Conservation (phyloP, 768 basidiomycete genomes). For the Coprinopsis cinerea region DNA sequence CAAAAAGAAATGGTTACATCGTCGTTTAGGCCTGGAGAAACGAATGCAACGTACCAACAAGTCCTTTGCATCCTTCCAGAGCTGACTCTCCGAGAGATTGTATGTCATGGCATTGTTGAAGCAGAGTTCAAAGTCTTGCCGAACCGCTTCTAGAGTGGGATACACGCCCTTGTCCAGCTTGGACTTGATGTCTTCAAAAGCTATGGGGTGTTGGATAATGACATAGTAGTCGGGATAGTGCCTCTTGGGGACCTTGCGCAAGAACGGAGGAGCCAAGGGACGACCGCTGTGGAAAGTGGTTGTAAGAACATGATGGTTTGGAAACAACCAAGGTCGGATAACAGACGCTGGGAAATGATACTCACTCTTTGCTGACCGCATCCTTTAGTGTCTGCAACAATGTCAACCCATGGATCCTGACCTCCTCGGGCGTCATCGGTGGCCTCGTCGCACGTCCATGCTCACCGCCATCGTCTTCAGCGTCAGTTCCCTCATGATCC, state of each 20-base stretch:
- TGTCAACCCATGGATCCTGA: conserved; percentile 63
- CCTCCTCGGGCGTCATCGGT: conserved; percentile 28
- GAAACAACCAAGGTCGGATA: conserved; percentile 33
- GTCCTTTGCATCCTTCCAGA: conserved; percentile 78
- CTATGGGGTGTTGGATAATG: conserved; percentile 75
- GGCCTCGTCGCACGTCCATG: conserved; percentile 16
- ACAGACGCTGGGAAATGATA: conserved; percentile 23
- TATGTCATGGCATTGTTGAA: conserved; percentile 80
- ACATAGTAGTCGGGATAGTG: conserved; percentile 84
- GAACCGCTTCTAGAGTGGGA: conserved; percentile 57
- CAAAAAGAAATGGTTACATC: conserved; percentile 5
- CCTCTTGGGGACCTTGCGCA: conserved; percentile 64
- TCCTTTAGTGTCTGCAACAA: conserved; percentile 78
- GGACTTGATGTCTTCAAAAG: conserved; percentile 84
- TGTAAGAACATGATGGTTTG: conserved; percentile 33
- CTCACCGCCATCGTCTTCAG: conserved; percentile 20
- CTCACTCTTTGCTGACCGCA: conserved; percentile 85
- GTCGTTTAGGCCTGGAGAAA: not conserved
- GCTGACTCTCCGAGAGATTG: conserved; percentile 73
- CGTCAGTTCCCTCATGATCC: conserved; percentile 15
- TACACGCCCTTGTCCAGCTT: conserved; percentile 60
- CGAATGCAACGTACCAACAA: conserved; percentile 54
- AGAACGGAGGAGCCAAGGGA: conserved; percentile 56
- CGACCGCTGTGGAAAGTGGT: conserved; percentile 44
- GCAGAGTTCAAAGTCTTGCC: conserved; percentile 67